These are phyloP conservation scores for Sparassis latifolia DNA, from an alignment of 1,284 basidiomycete species.

Conservation along the genomic window DNA sequence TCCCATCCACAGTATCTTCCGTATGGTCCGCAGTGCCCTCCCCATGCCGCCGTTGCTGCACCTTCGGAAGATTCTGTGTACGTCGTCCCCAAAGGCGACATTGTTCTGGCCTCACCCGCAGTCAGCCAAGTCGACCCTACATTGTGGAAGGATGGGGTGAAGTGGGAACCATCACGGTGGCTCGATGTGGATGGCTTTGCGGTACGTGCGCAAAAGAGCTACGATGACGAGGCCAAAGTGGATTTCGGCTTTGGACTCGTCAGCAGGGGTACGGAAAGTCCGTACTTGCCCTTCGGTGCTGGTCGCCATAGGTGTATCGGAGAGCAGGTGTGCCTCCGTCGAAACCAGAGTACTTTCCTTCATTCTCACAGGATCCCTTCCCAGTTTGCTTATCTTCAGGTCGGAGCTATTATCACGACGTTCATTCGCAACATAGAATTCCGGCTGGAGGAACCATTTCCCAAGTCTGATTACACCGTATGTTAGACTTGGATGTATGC, in stretches of 20 bases:
- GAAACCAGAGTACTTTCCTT: too few relatives aligned
- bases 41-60: constrained; percentile 72
- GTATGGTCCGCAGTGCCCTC: constrained; percentile 83
- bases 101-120: constrained; percentile 85
- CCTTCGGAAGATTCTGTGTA: constrained; percentile 71
- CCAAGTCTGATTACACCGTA: constrained; percentile 87
- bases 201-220: constrained; percentile 67
- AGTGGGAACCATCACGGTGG: constrained; percentile 87
- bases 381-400: constrained; percentile 92
- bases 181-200: constrained; percentile 73
- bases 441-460: constrained; percentile 61
- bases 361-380: constrained; percentile 13
- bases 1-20: constrained; percentile 89
- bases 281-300: constrained; percentile 95
- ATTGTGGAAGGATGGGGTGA: constrained; percentile 71
- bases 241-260: constrained; percentile 96
- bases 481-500: constrained; percentile 23
- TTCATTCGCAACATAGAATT: constrained; percentile 78
- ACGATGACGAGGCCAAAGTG: constrained; percentile 82
- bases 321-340: constrained; percentile 55
- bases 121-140: constrained; percentile 85
- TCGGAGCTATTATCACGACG: constrained; percentile 79
- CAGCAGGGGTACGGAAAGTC: constrained; percentile 86
- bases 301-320: constrained; percentile 94
- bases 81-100: constrained; percentile 89